phyloP scores from a whole-genome alignment of 768 basidiomycete genomes.

The Mycena maculata region DNA sequence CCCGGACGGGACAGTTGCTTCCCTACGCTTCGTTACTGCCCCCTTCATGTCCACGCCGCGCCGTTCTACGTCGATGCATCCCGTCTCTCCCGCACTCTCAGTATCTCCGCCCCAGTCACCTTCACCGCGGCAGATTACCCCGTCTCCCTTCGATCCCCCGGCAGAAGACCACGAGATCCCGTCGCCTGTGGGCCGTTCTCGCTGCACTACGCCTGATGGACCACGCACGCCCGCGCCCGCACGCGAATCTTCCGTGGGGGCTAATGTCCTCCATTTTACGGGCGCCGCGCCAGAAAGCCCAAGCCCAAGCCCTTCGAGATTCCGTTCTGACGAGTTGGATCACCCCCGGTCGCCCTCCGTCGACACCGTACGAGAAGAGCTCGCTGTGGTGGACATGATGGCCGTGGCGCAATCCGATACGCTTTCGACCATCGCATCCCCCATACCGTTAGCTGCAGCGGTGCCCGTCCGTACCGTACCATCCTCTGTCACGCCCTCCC shows the following conservation, averaged over 20 bases:
- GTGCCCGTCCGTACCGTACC: neutral
- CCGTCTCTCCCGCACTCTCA: slow-evolving; percentile 7
- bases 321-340: neutral
- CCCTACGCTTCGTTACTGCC: slow-evolving; percentile 15
- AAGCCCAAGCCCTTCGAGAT: neutral
- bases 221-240: neutral
- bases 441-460: neutral
- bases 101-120: slow-evolving; percentile 16
- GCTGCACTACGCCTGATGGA: neutral
- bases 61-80: slow-evolving; percentile 3
- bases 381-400: slow-evolving; percentile 18
- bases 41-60: slow-evolving; percentile 11
- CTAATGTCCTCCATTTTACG: neutral
- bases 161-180: neutral
- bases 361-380: slow-evolving; percentile 21
- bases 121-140: slow-evolving; percentile 8
- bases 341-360: slow-evolving; percentile 5
- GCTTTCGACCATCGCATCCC: slow-evolving; percentile 6
- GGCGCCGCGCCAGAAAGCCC: neutral
- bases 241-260: neutral
- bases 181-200: neutral
- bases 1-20: slow-evolving; percentile 13
- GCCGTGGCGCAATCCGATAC: neutral
- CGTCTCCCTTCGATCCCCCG: neutral
- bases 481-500: slow-evolving; percentile 25